Evolutionary conservation across 2,329 filamentous ascomycete species (phyloP).

Genomic region (Pleurostoma richardsiae): DNA sequence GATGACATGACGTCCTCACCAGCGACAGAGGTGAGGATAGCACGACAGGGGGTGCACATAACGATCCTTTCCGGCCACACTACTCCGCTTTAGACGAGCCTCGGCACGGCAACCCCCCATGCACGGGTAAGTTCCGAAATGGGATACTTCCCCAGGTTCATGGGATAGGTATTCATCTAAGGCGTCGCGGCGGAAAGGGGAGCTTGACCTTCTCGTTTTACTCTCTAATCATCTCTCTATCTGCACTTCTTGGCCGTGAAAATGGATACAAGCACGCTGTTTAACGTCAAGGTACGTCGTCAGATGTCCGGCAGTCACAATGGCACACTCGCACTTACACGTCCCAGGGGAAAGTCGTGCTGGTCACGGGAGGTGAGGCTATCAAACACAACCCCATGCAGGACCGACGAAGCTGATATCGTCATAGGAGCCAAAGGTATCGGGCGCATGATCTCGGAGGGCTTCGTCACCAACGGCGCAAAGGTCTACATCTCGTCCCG

Average conservation of each 20-base stretch:
- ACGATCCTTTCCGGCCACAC: too few relatives aligned
- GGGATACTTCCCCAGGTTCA: too few relatives aligned
- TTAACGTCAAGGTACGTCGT: conserved; percentile 50
- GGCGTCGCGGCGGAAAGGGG: too few relatives aligned
- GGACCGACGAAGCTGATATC: not conserved
- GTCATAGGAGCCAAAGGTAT: conserved; percentile 52
- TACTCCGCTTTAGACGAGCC: too few relatives aligned
- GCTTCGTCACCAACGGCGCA: conserved; percentile 59
- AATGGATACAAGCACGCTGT: conserved; percentile 49
- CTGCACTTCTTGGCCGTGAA: not conserved
- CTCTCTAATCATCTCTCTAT: too few relatives aligned
- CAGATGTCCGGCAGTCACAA: conserved; percentile 1
- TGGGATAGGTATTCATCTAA: too few relatives aligned
- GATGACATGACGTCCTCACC: too few relatives aligned
- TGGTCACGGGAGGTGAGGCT: conserved; percentile 44
- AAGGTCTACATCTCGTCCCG: conserved; percentile 63
- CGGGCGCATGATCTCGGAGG: conserved; percentile 63
- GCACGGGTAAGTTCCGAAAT: too few relatives aligned
- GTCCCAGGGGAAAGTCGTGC: conserved; percentile 48
- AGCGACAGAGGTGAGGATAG: too few relatives aligned
- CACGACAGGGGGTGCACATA: too few relatives aligned
- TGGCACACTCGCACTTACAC: conserved; percentile 1
- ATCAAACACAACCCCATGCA: conserved; percentile 1
- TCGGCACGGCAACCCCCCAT: too few relatives aligned
- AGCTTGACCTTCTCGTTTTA: too few relatives aligned